A percentile compares a stretch with the other conserved stretches of the same genome.
Conservation (phyloP, 2,329 filamentous ascomycete species). For the Fusarium xylarioides region DNA sequence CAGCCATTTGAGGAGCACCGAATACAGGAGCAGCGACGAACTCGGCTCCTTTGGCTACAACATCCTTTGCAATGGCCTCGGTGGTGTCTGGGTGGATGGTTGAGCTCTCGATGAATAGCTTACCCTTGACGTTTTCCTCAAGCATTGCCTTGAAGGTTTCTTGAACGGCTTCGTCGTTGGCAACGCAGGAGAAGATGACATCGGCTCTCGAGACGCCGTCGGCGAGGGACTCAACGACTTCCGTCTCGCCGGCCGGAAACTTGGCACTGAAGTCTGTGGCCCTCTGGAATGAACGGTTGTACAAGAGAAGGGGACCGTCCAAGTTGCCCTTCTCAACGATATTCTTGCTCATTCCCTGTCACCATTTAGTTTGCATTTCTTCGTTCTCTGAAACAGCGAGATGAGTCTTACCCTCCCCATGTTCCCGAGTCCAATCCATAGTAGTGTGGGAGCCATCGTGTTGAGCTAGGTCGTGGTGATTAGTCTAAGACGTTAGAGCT, state of each 20-base stretch:
- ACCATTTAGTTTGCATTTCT: neutral
- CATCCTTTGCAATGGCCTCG: slow-evolving; percentile 67
- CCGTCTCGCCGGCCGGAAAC: slow-evolving; percentile 69
- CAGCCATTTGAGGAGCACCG: slow-evolving; percentile 75
- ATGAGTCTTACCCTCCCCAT: slow-evolving; percentile 76
- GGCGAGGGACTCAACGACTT: slow-evolving; percentile 69
- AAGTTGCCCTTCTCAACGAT: slow-evolving; percentile 80
- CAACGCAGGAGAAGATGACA: slow-evolving; percentile 83
- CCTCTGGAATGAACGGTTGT: slow-evolving; percentile 78
- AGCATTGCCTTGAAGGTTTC: slow-evolving; percentile 68
- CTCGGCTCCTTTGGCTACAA: slow-evolving; percentile 68
- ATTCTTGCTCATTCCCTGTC: slow-evolving; percentile 84
- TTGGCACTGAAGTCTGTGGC: slow-evolving; percentile 69
- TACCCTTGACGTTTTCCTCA: slow-evolving; percentile 65
- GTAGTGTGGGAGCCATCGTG: slow-evolving; percentile 67
- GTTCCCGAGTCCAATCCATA: slow-evolving; percentile 87
- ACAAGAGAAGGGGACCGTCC: slow-evolving; percentile 76
- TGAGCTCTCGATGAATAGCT: slow-evolving; percentile 87
- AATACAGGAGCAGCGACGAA: slow-evolving; percentile 80
- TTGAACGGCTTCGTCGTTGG: slow-evolving; percentile 78
- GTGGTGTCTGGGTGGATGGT: slow-evolving; percentile 88
- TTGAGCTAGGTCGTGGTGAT: neutral
- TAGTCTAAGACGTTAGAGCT: neutral
- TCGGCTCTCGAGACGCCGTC: slow-evolving; percentile 74
- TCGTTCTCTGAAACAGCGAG: neutral